These are phyloP conservation scores for Chimonanthus praecox DNA, from an alignment of 164 flowering plant genomes.

Conservation along the genomic window DNA sequence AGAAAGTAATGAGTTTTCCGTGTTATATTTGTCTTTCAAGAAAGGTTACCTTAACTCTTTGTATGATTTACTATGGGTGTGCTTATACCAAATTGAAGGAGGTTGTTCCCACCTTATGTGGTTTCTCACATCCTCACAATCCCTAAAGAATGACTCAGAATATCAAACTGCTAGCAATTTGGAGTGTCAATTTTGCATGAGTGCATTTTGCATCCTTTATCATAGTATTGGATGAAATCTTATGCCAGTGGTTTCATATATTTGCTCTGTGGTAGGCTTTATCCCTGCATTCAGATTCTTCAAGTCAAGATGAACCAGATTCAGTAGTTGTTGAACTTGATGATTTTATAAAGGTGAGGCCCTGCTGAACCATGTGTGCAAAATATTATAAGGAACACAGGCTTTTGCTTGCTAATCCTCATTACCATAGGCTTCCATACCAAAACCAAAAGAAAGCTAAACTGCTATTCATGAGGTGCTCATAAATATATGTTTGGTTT, in stretches of 20 bases:
- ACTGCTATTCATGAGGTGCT: background rate
- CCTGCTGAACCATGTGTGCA: background rate
- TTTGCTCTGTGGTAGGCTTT: constrained; percentile 31
- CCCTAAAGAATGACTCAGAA: too few species aligned
- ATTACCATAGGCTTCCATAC: background rate
- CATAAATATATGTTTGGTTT: background rate
- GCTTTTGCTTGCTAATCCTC: background rate
- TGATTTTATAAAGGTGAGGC: constrained; percentile 70
- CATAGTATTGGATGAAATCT: background rate
- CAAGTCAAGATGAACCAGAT: constrained; percentile 30
- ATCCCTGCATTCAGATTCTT: constrained; percentile 30
- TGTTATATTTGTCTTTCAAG: background rate
- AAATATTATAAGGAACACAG: background rate
- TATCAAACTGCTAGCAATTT: too few species aligned
- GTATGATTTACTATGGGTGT: too few species aligned
- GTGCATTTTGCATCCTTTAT: background rate
- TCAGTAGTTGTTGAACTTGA: constrained; percentile 52
- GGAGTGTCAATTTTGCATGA: background rate
- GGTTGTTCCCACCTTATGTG: too few species aligned
- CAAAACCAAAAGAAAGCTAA: background rate
- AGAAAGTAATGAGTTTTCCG: background rate
- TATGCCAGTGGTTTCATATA: background rate
- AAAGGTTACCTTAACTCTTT: too few species aligned
- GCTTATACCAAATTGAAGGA: too few species aligned
- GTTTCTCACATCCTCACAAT: too few species aligned